Conservation (phyloP, 345 rosid genomes). For the Salix caprea region DNA sequence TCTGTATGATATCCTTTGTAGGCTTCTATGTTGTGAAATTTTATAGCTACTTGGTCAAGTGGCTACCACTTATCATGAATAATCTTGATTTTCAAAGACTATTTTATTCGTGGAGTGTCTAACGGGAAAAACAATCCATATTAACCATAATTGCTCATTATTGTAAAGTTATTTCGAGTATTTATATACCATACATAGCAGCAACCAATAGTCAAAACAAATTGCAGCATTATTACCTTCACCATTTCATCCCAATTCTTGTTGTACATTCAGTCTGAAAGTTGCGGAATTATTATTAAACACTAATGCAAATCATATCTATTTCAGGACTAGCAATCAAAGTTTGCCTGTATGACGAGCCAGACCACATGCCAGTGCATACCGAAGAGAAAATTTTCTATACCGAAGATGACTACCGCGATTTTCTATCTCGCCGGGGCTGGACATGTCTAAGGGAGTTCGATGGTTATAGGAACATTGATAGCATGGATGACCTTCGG, state of each 20-base stretch:
- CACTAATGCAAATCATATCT: background rate
- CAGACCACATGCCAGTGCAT: conserved; percentile 78
- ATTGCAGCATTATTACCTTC: background rate
- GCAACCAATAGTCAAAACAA: background rate
- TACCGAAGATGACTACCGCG: conserved; percentile 84
- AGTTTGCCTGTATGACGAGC: conserved; percentile 74
- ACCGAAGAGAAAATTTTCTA: conserved; percentile 82
- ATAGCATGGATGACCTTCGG: conserved; percentile 88
- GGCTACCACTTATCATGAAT: background rate
- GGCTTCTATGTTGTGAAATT: background rate
- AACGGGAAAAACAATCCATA: background rate
- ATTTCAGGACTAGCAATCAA: conserved; percentile 72
- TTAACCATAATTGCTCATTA: background rate
- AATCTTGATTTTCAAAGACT: background rate
- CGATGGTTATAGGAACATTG: conserved; percentile 73
- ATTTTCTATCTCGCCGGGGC: conserved; percentile 61
- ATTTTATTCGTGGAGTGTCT: background rate
- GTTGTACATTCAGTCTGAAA: background rate
- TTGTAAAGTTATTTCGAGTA: background rate
- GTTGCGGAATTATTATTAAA: background rate
- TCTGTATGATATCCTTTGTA: background rate
- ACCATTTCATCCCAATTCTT: background rate
- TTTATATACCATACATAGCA: background rate
- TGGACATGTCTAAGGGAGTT: conserved; percentile 76
- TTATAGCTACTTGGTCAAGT: background rate